Percentiles rank a stretch among this genome's conserved stretches.
These are phyloP conservation scores for Artomyces pyxidatus DNA, from an alignment of 768 basidiomycete species.

Conservation along the genomic window DNA sequence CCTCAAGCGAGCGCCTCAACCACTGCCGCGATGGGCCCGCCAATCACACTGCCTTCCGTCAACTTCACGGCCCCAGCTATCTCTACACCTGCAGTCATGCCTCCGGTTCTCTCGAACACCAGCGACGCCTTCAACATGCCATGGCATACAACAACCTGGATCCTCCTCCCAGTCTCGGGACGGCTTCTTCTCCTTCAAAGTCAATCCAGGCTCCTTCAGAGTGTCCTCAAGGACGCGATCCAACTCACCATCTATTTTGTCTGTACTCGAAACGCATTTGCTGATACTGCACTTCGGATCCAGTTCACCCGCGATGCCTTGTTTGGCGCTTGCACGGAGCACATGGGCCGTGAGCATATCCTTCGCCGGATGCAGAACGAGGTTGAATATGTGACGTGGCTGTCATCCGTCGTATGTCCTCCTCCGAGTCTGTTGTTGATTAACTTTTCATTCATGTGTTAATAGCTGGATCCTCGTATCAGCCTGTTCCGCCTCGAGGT, in stretches of 20 bases:
- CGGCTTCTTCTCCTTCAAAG: background rate
- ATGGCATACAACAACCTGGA: background rate
- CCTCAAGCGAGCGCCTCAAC: too few species aligned
- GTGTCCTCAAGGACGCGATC: background rate
- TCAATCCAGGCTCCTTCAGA: background rate
- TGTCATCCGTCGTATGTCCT: too few species aligned
- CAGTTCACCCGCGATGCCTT: background rate
- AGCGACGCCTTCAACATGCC: background rate
- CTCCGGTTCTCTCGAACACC: background rate
- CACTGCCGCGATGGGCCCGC: too few species aligned
- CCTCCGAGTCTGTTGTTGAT: background rate
- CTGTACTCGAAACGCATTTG: background rate
- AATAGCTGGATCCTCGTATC: background rate
- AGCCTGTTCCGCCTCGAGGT: background rate
- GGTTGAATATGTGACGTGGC: background rate
- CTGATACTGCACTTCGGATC: background rate
- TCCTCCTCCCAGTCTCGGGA: background rate
- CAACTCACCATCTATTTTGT: background rate
- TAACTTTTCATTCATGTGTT: background rate
- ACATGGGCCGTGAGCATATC: background rate
- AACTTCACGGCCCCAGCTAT: background rate
- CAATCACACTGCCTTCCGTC: background rate
- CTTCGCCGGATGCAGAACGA: background rate
- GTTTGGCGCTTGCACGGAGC: background rate
- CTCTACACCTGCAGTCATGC: background rate